Conservation (phyloP, 495 filamentous ascomycete genomes). For the Neurospora sp. region DNA sequence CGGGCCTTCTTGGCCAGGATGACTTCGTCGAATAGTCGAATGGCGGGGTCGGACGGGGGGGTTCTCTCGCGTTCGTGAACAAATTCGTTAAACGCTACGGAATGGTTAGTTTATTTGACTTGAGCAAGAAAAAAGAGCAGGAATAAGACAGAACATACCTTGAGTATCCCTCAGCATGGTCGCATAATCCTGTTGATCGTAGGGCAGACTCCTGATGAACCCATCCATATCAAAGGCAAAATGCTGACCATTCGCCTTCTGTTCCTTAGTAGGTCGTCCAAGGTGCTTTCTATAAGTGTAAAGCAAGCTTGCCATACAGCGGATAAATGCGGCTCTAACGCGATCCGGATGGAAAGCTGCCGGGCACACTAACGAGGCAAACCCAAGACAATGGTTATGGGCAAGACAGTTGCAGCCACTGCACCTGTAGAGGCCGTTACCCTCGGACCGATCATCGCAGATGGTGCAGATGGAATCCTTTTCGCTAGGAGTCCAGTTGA, state of each 20-base stretch:
- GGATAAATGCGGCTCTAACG: constrained; percentile 83
- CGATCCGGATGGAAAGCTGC: constrained; percentile 84
- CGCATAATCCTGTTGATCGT: constrained; percentile 85
- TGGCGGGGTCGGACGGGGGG: constrained; percentile 45
- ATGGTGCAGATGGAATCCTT: constrained; percentile 63
- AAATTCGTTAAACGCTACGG: constrained; percentile 83
- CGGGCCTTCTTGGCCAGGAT: constrained; percentile 90
- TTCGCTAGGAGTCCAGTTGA: constrained; percentile 63
- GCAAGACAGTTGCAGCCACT: constrained; percentile 63
- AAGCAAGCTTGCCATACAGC: constrained; percentile 87
- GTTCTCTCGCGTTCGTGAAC: constrained; percentile 80
- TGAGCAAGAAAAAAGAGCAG: constrained; percentile 7
- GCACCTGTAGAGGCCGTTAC: constrained; percentile 81
- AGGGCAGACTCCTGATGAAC: constrained; percentile 81
- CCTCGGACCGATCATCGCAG: constrained; percentile 79
- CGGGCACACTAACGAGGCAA: constrained; percentile 80
- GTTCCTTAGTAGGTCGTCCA: constrained; percentile 61
- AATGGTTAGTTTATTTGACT: not conserved
- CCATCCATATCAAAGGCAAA: constrained; percentile 92
- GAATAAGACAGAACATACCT: constrained; percentile 40
- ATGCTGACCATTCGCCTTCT: constrained; percentile 76
- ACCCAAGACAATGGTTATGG: constrained; percentile 71
- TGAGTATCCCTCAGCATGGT: constrained; percentile 84
- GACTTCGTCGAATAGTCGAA: constrained; percentile 90
- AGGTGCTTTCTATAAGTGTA: constrained; percentile 92